Evolutionary conservation across 2,329 filamentous ascomycete species (phyloP).

Genomic region (Coleophoma eucalyptorum): DNA sequence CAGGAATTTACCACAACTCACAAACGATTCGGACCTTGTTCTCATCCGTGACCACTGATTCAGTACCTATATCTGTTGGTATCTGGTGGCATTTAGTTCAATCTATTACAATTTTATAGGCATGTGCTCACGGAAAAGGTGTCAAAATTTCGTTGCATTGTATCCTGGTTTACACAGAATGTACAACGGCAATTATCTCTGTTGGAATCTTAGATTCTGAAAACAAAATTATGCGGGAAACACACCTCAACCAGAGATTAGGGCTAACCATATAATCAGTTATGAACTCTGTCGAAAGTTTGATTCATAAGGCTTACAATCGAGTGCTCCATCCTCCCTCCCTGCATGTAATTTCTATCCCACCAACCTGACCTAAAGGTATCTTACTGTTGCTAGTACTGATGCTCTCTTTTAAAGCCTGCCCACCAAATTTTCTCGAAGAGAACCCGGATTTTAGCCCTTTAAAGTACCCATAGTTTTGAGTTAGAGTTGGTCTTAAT

Average conservation of each 20-base stretch:
- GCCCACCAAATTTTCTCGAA: too few species aligned
- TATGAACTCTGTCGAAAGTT: too few species aligned
- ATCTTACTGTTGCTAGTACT: too few species aligned
- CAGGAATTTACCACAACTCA: conserved; percentile 25
- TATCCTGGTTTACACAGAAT: conserved; percentile 64
- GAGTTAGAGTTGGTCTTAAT: too few species aligned
- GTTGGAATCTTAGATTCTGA: conserved; percentile 7
- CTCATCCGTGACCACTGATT: conserved; percentile 26
- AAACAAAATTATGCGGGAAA: background rate
- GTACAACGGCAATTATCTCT: conserved; percentile 70
- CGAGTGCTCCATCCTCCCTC: background rate
- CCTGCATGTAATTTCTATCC: background rate
- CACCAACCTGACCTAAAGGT: too few species aligned
- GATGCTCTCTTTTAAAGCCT: too few species aligned
- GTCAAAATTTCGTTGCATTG: conserved; percentile 64
- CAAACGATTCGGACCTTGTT: conserved; percentile 45
- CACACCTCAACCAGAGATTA: conserved; percentile 35
- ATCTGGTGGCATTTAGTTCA: conserved; percentile 34
- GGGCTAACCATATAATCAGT: conserved; percentile 26
- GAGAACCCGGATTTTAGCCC: too few species aligned
- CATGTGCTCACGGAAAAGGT: conserved; percentile 56
- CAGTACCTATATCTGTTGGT: conserved; percentile 33
- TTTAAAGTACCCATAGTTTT: too few species aligned
- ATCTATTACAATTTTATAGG: conserved; percentile 1
- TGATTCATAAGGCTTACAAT: too few species aligned